These are phyloP conservation scores for Serpula lacrymans DNA, from an alignment of 768 basidiomycete genomes.

Conservation along the genomic window DNA sequence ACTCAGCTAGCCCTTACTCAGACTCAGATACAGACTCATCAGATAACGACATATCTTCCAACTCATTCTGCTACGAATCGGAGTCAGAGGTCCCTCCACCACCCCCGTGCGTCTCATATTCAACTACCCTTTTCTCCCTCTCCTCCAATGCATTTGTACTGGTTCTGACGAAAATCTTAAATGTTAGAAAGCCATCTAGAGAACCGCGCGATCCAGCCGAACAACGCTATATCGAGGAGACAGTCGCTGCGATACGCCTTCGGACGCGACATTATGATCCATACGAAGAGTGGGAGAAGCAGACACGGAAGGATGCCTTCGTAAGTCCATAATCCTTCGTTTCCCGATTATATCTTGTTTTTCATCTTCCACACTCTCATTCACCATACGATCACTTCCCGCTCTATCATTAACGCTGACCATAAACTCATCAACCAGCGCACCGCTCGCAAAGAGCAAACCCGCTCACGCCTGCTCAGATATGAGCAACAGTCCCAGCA, in stretches of 20 bases:
- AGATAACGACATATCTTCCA: slow-evolving; percentile 29
- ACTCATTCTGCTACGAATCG: slow-evolving; percentile 41
- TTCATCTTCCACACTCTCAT: too few relatives aligned
- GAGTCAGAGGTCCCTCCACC: slow-evolving; percentile 37
- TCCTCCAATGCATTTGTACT: too few relatives aligned
- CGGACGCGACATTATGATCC: slow-evolving; percentile 42
- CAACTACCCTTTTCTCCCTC: slow-evolving; percentile 2
- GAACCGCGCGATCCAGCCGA: slow-evolving; percentile 27
- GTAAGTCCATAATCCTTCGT: slow-evolving; percentile 27
- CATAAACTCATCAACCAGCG: slow-evolving; percentile 23
- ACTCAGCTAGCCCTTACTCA: slow-evolving; percentile 28
- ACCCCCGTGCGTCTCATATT: slow-evolving; percentile 30
- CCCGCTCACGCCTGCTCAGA: slow-evolving; percentile 15
- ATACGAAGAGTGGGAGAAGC: slow-evolving; percentile 51
- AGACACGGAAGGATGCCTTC: slow-evolving; percentile 43
- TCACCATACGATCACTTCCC: background rate
- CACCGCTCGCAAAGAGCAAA: slow-evolving; percentile 34
- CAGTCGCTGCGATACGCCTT: slow-evolving; percentile 43
- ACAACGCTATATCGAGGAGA: slow-evolving; percentile 38
- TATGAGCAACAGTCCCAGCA: slow-evolving; percentile 8
- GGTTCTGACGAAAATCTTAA: too few relatives aligned
- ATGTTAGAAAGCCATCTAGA: slow-evolving; percentile 20
- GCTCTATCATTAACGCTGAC: slow-evolving; percentile 1
- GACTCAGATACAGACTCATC: slow-evolving; percentile 33
- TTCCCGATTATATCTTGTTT: background rate